A percentile compares a stretch with the other conserved stretches of the same genome.
These are phyloP conservation scores for Inosperma sp. DNA, from an alignment of 768 basidiomycete genomes.

Conservation along the genomic window DNA sequence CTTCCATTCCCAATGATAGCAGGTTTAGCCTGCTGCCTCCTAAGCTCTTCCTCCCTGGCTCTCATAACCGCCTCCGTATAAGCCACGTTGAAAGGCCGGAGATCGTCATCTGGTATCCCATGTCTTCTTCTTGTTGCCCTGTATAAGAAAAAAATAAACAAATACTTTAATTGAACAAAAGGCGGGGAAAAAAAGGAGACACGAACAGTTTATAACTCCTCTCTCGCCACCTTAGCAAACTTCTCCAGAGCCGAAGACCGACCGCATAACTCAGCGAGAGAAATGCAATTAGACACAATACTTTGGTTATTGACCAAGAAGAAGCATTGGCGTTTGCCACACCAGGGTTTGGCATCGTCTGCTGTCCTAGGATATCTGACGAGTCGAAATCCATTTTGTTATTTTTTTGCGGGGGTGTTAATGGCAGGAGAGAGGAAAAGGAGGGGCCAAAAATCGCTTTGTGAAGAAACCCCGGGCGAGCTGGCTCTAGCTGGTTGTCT, in stretches of 20 bases:
- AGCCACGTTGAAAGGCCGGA: slow-evolving; percentile 83
- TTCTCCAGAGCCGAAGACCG: slow-evolving; percentile 38
- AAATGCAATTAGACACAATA: slow-evolving; percentile 34
- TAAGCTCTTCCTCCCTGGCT: slow-evolving; percentile 50
- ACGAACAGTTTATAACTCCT: slow-evolving; percentile 61
- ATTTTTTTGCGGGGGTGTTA: slow-evolving; percentile 30
- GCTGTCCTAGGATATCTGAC: slow-evolving; percentile 68
- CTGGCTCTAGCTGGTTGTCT: too few species aligned
- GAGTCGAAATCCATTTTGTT: slow-evolving; percentile 67
- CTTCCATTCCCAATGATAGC: slow-evolving; percentile 25
- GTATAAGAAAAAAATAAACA: slow-evolving; percentile 10
- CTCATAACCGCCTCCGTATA: slow-evolving; percentile 62
- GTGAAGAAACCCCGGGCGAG: too few species aligned
- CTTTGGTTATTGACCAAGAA: slow-evolving; percentile 39
- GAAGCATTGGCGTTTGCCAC: slow-evolving; percentile 23
- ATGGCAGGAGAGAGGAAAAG: slow-evolving; percentile 1
- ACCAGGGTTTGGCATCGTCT: slow-evolving; percentile 37
- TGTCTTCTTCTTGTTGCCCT: slow-evolving; percentile 72
- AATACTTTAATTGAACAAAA: background rate
- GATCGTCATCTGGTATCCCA: slow-evolving; percentile 81
- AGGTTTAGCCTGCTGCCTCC: slow-evolving; percentile 28
- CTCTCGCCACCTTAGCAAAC: slow-evolving; percentile 57
- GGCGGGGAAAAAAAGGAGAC: background rate
- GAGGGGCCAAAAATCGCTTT: too few species aligned
- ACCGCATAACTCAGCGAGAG: slow-evolving; percentile 36